Evolutionary conservation across 257 asterid species (phyloP), one percentile per base, ranked within the genome.

Genomic region (Fraxinus cuspidata): DNA sequence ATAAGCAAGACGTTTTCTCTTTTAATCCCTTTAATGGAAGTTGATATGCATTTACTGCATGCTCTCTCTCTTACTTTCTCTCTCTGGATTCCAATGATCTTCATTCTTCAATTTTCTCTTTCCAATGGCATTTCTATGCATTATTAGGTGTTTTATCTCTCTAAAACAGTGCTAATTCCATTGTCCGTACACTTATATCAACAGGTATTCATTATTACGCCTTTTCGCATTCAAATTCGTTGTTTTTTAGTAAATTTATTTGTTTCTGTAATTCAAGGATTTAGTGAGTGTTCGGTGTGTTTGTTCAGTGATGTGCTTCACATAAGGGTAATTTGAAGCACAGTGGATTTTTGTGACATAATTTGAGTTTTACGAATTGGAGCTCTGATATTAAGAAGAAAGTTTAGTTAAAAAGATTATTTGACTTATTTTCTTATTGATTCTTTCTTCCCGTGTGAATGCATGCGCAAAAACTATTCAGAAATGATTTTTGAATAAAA

Each of bases 21-120:
- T 65, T 74, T 79, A 78, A 78, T 58, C 83, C 71, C 83, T 82
- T 79, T 67, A 80, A 49, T 88, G 87, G 92, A 88, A 89, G 94
- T 88, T 90, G 86, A 80, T 79, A 51, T 81, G 89, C 96, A 88
- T 87, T 87, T 84, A 85, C 73, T 85, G 86, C 87, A 79, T 86
- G 87, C 83, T 32, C 73, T 64, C 71, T 25, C 63, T 18, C 60
- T 49, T 37, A 37, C 81, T 16, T 4, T 15, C 64, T 19, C 64
- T 4, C 27, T 53, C 73, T 53, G n/a, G 27, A 53, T 1, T 18
- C 23, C 60, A 51, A 5, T 51, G 60, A 51, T 51, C 21, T 49
- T 51, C 25, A 19, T 18, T 51, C 63, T 51, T 51, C 23, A 19
- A 4, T 49, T 49, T 51, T 51, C 60, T 18, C 18, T 51, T 51